A percentile compares a stretch with the other conserved stretches of the same genome.
Conservation (phyloP, 148 eudicot species). For the Silene latifolia region DNA sequence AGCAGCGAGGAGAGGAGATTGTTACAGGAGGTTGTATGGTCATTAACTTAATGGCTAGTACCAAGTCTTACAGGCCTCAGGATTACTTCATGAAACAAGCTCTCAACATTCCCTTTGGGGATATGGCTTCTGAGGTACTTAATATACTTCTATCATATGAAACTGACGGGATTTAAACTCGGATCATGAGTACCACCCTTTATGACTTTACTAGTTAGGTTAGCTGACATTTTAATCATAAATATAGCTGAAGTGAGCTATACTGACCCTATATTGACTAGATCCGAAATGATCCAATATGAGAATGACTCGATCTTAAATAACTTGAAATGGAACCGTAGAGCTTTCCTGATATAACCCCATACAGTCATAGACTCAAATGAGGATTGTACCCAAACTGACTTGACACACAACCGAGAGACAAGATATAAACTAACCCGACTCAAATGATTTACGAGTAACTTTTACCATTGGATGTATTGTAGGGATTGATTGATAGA, state of each 20-base stretch:
- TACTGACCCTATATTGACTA: not conserved
- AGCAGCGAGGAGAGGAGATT: conserved; percentile 17
- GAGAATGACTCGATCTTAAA: not conserved
- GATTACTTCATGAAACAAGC: conserved; percentile 13
- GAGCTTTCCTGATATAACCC: too few species aligned
- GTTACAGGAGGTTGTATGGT: conserved; percentile 23
- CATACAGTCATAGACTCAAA: not conserved
- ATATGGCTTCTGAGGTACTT: conserved; percentile 22
- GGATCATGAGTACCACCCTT: too few species aligned
- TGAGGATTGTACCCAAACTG: not conserved
- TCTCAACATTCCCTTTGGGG: conserved; percentile 7
- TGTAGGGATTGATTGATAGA: conserved; percentile 20
- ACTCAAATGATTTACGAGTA: not conserved
- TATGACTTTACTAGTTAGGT: too few species aligned
- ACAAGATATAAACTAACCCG: not conserved
- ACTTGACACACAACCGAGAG: not conserved
- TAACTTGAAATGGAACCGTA: not conserved
- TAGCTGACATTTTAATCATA: too few species aligned
- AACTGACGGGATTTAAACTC: too few species aligned
- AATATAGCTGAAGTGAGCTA: too few species aligned
- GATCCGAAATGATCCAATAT: too few species aligned
- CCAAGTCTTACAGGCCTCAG: conserved; percentile 6
- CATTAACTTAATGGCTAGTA: conserved; percentile 18
- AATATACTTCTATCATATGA: too few species aligned
- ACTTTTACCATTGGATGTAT: not conserved